phyloP scores from a whole-genome alignment of 331 rosid species.

The Quercus phellos region DNA sequence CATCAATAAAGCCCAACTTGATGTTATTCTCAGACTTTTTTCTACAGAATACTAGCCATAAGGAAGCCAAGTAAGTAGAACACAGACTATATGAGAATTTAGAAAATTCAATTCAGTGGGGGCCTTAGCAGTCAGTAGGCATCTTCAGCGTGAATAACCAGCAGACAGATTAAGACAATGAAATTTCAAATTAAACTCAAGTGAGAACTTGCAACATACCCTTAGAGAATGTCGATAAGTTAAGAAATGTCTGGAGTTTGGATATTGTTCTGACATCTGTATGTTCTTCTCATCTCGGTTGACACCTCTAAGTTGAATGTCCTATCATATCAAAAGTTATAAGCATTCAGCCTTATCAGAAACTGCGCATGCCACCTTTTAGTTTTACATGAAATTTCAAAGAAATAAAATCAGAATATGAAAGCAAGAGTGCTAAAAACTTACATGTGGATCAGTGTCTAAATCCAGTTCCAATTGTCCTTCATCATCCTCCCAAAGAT shows the following conservation, averaged over 20 bases:
- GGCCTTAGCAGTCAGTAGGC: background rate
- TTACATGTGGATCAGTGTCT: slow-evolving; percentile 27
- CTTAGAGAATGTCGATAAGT: slow-evolving; percentile 32
- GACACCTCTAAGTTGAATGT: slow-evolving; percentile 38
- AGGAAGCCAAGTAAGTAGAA: background rate
- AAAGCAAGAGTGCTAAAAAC: background rate
- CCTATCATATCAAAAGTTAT: slow-evolving; percentile 19
- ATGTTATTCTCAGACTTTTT: background rate
- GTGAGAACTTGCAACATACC: slow-evolving; percentile 12
- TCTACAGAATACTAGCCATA: background rate
- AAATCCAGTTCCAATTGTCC: slow-evolving; percentile 40
- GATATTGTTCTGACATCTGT: slow-evolving; percentile 27
- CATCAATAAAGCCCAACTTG: too few relatives aligned
- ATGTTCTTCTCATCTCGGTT: slow-evolving; percentile 33
- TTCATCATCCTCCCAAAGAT: slow-evolving; percentile 42
- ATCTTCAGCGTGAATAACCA: too few relatives aligned
- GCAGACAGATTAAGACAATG: background rate
- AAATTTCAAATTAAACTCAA: background rate
- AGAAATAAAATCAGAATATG: background rate
- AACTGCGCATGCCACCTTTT: background rate
- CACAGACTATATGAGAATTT: background rate
- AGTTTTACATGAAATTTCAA: background rate
- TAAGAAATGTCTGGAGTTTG: slow-evolving; percentile 32
- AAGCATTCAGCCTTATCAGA: background rate
- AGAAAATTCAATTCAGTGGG: background rate